Base-by-base conservation (phyloP, 2,329 filamentous ascomycete species). In the Cytospora leucostoma region DNA sequence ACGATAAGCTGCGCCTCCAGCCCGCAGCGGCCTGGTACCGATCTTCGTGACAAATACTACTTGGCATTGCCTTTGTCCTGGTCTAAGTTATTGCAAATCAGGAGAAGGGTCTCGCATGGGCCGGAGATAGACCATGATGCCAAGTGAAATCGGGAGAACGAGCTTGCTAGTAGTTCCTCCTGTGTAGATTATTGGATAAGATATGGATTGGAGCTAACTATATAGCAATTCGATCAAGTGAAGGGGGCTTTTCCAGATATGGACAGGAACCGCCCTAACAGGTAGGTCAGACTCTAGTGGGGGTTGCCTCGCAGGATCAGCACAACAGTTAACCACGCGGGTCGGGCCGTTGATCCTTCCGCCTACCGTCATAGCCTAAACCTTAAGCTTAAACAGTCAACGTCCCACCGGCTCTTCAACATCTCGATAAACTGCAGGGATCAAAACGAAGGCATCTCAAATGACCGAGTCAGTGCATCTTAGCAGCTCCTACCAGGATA, bases 81-180 rank as follows among this genome's bases (percentile, higher is more conserved):
- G 55, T 49, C 8, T 37, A 8, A 17, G 35, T 62, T 5, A 55
- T 62, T 0, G 55, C 61, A 8, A 37, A 49, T 11, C 47, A 58
- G n/a, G 55, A 52, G 21, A 33, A 49, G 19, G 61, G 49, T 7
- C 32, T 62, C 49, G 55, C 57, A 13, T n/a, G 55, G 4, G 27
- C 53, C 61, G 27, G 49, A 53, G n/a, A 49, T 49, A 3, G 61
- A 49, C 19, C 44, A 62, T 15, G 61, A 62, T n/a, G 55, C 55
- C 10, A 49, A 58, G 15, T 59, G 49, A 49, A 32, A 58, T 35
- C 38, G 49, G 19, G 61, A 44, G 11, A 47, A 58, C 19, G 47
- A n/a, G n/a, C n/a, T n/a, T n/a, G n/a, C n/a, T n/a, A n/a, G n/a
- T n/a, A n/a, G n/a, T n/a, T n/a, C n/a, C n/a, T 44, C 15, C n/a